phyloP scores from a whole-genome alignment of 768 basidiomycete species.

The Hericium coralloides region DNA sequence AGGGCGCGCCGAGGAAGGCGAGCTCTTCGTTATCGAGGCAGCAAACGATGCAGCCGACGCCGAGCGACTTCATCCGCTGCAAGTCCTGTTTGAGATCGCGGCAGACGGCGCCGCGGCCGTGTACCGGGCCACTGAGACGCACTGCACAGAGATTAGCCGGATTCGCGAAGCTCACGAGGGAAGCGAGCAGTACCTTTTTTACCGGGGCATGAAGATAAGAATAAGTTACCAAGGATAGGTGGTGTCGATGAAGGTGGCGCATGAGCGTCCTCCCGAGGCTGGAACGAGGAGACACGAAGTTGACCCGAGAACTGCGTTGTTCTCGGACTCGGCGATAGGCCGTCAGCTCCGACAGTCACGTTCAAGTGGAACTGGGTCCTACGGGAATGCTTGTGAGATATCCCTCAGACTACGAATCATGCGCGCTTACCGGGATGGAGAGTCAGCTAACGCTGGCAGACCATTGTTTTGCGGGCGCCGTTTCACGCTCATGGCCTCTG shows the following conservation, averaged over 20 bases:
- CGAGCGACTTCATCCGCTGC: slow-evolving; percentile 58
- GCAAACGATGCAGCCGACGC: slow-evolving; percentile 78
- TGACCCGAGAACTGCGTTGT: neutral
- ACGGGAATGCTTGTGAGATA: neutral
- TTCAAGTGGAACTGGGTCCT: neutral
- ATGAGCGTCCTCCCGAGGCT: neutral
- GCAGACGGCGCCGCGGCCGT: slow-evolving; percentile 75
- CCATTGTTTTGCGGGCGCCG: neutral
- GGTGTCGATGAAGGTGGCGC: neutral
- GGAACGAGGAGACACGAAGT: neutral
- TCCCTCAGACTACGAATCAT: too few relatives aligned
- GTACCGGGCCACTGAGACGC: slow-evolving; percentile 63
- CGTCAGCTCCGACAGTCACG: neutral
- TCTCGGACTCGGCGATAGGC: slow-evolving; percentile 1
- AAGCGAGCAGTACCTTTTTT: slow-evolving; percentile 59
- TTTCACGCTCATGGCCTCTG: neutral
- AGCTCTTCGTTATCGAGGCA: slow-evolving; percentile 85
- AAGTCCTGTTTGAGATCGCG: slow-evolving; percentile 76
- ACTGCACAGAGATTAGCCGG: slow-evolving; percentile 29
- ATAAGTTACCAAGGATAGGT: slow-evolving; percentile 66
- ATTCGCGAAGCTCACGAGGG: neutral
- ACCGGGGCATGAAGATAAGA: slow-evolving; percentile 87
- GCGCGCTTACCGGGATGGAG: neutral
- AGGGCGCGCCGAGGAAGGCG: slow-evolving; percentile 76
- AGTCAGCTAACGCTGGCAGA: neutral